Percentiles rank a stretch among this genome's conserved stretches.
Conservation (phyloP, 352 stramenopile genomes). For the Globisporangium nodosum region DNA sequence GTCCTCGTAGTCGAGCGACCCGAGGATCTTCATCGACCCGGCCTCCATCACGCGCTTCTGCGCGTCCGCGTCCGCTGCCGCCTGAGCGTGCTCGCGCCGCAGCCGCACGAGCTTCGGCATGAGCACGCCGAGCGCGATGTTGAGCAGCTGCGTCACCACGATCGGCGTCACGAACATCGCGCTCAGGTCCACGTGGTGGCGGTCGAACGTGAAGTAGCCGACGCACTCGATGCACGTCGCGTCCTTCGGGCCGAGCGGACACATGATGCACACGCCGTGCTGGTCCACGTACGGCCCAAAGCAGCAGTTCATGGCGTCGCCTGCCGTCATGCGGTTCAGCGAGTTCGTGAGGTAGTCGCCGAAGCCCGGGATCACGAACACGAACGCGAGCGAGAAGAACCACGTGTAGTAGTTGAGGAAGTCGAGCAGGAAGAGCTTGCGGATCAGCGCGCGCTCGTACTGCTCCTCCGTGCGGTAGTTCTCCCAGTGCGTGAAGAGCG, state of each 20-base stretch:
- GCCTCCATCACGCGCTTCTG: slow-evolving; percentile 65
- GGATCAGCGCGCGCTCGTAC: slow-evolving; percentile 77
- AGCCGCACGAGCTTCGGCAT: slow-evolving; percentile 63
- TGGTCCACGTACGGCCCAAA: slow-evolving; percentile 82
- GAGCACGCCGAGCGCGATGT: slow-evolving; percentile 67
- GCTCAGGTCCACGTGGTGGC: slow-evolving; percentile 75
- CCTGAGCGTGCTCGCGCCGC: slow-evolving; percentile 52
- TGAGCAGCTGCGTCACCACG: slow-evolving; percentile 77
- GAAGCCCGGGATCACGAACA: slow-evolving; percentile 82
- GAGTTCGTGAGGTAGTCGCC: slow-evolving; percentile 83
- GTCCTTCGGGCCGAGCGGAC: slow-evolving; percentile 60
- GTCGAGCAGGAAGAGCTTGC: slow-evolving; percentile 81
- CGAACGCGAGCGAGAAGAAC: slow-evolving; percentile 88
- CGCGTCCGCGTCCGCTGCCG: slow-evolving; percentile 47
- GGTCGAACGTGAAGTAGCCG: slow-evolving; percentile 81
- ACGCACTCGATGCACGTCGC: slow-evolving; percentile 68
- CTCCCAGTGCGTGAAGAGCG: slow-evolving; percentile 84
- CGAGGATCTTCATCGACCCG: slow-evolving; percentile 78
- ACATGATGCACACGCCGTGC: slow-evolving; percentile 55
- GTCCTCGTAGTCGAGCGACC: slow-evolving; percentile 72
- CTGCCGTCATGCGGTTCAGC: slow-evolving; percentile 77
- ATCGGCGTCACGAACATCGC: slow-evolving; percentile 87
- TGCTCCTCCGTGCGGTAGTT: slow-evolving; percentile 85
- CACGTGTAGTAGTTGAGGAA: slow-evolving; percentile 91
- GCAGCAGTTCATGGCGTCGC: slow-evolving; percentile 83